phyloP scores from a whole-genome alignment of 1,139 yeast genomes.

The Yamadazyma mexicana region DNA sequence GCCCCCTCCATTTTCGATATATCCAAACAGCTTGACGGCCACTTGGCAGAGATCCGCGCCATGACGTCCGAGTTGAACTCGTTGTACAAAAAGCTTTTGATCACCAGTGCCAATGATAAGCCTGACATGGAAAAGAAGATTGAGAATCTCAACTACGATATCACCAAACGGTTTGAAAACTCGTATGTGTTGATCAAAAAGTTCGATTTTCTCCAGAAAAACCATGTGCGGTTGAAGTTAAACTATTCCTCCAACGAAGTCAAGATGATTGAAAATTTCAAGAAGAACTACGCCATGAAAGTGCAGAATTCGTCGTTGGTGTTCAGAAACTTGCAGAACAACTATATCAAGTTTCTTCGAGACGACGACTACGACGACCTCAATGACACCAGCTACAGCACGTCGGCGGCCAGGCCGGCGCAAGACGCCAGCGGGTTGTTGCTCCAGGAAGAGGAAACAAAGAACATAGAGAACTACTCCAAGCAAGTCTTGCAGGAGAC shows the following conservation, averaged over 20 bases:
- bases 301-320: constrained; percentile 76
- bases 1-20: constrained; percentile 82
- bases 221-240: constrained; percentile 33
- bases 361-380: constrained; percentile 61
- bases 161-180: constrained; percentile 71
- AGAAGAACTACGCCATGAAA: constrained; percentile 79
- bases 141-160: constrained; percentile 70
- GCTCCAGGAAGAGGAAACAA: constrained; percentile 34
- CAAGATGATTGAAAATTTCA: constrained; percentile 73
- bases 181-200: constrained; percentile 76
- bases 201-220: constrained; percentile 52
- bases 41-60: constrained; percentile 47
- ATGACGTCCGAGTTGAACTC: constrained; percentile 60
- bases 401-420: constrained; percentile 20
- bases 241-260: constrained; percentile 51
- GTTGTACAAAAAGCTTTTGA: constrained; percentile 75
- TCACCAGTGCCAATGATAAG: constrained; percentile 85
- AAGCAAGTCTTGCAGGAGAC: constrained; percentile 43
- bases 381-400: constrained; percentile 10
- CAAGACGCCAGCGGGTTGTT: constrained; percentile 6
- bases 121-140: constrained; percentile 64
- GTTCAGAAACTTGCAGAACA: constrained; percentile 85
- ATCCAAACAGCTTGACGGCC: constrained; percentile 67
- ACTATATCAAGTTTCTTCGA: constrained; percentile 73
- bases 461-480: constrained; percentile 45